Evolutionary conservation across 352 stramenopile species (phyloP), one percentile per base, ranked within the genome.

Genomic region (Phytophthora cactorum): DNA sequence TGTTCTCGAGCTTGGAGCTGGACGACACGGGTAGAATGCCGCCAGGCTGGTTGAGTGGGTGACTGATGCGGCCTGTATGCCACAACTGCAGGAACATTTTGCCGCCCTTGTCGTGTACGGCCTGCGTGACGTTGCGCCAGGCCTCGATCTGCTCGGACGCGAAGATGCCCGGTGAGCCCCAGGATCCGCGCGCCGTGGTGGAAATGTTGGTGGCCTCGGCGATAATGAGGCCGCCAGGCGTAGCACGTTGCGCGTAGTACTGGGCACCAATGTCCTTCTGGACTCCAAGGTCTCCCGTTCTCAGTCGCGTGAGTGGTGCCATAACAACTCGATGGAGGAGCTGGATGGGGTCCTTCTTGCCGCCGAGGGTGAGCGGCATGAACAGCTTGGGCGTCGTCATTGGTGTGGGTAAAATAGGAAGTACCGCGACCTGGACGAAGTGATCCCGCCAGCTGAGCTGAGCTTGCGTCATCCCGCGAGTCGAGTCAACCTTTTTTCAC

Each of bases 11-110:
- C 58, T 78, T 83, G 47, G 74, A 69, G 49, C 75, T 90, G 9
- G 88, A 81, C 8, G 78, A 90, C 22, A 96, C 77, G 29, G 77
- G 82, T 2, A 81, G 54, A n/a, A 86, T 65, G 12, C 80, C 82
- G 29, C 64, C 68, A 5, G 79, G 78, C 65, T 95, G 88, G 65
- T 86, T 89, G 14, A 76, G 68, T 11, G 79, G 76, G 68, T 98
- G 90, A 8, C 81, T 59, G 47, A 86, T 74, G 53, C 90, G 81
- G 38, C 90, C 92, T 1, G 84, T 87, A 73, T 98, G 91, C 89
- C 90, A 97, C 50, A 97, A 59, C 79, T 98, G 90, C 43, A 85
- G 57, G 54, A 88, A 95, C 66, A 97, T 97, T 11, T 80, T 78
- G 45, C 81, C 87, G 17, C 77, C 81, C 44, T 92, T 87, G 43